phyloP scores from a whole-genome alignment of 305 asterid genomes.

The Fraxinus paxiana region DNA sequence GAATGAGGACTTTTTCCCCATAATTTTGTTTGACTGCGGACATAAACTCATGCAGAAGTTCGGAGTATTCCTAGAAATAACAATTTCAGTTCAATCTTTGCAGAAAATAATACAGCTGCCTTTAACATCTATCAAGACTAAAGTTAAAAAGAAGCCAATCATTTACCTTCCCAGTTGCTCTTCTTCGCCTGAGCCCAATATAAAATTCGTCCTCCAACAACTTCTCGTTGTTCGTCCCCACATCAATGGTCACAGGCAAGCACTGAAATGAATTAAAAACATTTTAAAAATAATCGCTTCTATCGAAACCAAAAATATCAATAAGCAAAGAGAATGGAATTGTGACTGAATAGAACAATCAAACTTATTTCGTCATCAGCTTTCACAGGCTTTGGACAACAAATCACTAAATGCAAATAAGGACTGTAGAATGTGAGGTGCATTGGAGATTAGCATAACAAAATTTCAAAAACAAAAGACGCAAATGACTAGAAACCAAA shows the following conservation, averaged over 20 bases:
- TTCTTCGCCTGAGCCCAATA: constrained; percentile 75
- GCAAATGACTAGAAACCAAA: background rate
- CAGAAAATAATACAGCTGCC: background rate
- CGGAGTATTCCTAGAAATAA: constrained; percentile 44
- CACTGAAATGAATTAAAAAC: constrained; percentile 48
- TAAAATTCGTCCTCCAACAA: constrained; percentile 80
- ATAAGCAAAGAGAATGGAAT: background rate
- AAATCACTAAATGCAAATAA: background rate
- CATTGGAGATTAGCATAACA: background rate
- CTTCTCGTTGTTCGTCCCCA: constrained; percentile 82
- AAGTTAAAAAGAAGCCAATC: constrained; percentile 7
- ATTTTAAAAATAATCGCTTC: background rate
- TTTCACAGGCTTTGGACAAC: background rate
- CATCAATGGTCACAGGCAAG: constrained; percentile 86
- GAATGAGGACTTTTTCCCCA: constrained; percentile 58
- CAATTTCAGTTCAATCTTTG: background rate
- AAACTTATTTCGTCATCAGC: background rate
- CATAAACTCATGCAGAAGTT: constrained; percentile 48
- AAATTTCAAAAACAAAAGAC: background rate
- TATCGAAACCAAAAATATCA: background rate
- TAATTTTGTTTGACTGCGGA: constrained; percentile 47
- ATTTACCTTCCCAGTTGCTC: constrained; percentile 88
- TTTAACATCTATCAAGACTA: background rate
- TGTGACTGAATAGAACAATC: background rate
- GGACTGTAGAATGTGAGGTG: background rate